A percentile compares a stretch with the other conserved stretches of the same genome.
phyloP scores from a whole-genome alignment of 73 alveolate species.

The Effrenium voratum region DNA sequence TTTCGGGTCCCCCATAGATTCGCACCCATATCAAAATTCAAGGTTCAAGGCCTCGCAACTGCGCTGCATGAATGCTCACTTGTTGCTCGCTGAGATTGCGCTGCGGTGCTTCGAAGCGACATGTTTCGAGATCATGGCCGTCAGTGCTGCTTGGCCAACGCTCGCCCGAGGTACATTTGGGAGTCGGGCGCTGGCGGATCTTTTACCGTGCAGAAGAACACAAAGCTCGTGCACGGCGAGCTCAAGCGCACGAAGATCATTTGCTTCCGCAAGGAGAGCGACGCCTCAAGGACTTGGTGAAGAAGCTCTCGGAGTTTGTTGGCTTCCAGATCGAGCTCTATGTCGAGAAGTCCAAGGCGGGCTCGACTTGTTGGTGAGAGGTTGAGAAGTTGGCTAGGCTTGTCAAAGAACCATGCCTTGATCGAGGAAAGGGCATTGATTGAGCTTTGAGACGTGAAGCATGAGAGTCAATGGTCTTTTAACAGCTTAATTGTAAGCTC shows the following conservation, averaged over 20 bases:
- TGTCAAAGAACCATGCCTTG: constrained; percentile 99
- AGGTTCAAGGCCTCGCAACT: too few relatives aligned
- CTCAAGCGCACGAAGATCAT: constrained; percentile 96
- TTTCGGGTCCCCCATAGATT: too few relatives aligned
- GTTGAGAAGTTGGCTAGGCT: too few relatives aligned
- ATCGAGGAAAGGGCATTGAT: constrained; percentile 98
- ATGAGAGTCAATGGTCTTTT: neutral
- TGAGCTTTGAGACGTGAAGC: constrained; percentile 99
- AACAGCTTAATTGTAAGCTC: too few relatives aligned
- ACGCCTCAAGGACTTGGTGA: constrained; percentile 97
- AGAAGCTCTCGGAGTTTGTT: constrained; percentile 98
- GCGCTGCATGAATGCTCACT: too few relatives aligned
- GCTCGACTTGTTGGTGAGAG: too few relatives aligned
- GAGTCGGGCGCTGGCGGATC: constrained; percentile 99
- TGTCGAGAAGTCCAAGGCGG: constrained; percentile 96
- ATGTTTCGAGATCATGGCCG: too few relatives aligned
- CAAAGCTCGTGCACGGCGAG: constrained; percentile 97
- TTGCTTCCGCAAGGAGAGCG: constrained; percentile 98
- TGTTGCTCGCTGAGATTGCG: too few relatives aligned
- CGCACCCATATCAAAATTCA: too few relatives aligned
- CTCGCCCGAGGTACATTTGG: constrained; percentile 97
- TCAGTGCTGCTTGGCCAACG: too few relatives aligned
- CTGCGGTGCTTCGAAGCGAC: too few relatives aligned
- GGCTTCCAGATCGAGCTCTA: constrained; percentile 96
- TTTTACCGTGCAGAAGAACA: constrained; percentile 98